Conservation (phyloP, 2,329 filamentous ascomycete genomes). For the Xylaria sp. region DNA sequence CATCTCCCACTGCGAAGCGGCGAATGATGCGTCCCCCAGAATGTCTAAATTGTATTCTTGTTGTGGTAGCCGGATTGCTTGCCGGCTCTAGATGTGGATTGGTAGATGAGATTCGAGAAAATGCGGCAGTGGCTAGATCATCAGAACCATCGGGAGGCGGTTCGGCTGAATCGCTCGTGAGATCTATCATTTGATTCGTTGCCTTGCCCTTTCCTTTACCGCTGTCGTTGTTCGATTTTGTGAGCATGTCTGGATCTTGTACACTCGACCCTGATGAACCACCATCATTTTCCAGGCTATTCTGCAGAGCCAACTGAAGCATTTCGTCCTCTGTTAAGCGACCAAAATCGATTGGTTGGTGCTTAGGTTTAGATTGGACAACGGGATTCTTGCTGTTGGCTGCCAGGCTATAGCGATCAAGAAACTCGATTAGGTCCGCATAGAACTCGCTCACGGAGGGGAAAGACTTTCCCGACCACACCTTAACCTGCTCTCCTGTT, state of each 20-base stretch:
- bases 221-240: conserved; percentile 68
- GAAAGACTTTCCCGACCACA: conserved; percentile 88
- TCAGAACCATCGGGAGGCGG: conserved; percentile 18
- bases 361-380: conserved; percentile 77
- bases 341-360: conserved; percentile 78
- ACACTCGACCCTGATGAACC: conserved; percentile 63
- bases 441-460: conserved; percentile 83
- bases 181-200: conserved; percentile 43
- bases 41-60: conserved; percentile 92
- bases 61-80: conserved; percentile 75
- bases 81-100: conserved; percentile 83
- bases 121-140: conserved; percentile 58
- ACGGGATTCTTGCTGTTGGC: conserved; percentile 93
- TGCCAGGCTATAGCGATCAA: conserved; percentile 95
- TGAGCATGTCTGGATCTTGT: conserved; percentile 88
- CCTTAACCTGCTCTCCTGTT: conserved; percentile 96
- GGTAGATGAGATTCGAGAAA: conserved; percentile 76
- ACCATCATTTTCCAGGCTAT: conserved; percentile 75
- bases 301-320: conserved; percentile 91
- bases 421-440: conserved; percentile 91
- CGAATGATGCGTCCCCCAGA: conserved; percentile 86
- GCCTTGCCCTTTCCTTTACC: conserved; percentile 66
- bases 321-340: conserved; percentile 98
- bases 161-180: conserved; percentile 39
- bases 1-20: conserved; percentile 81